Percentiles rank a stretch among this genome's conserved stretches.
Conservation (phyloP, 2,329 filamentous ascomycete species). For the Verticillium dahliae region DNA sequence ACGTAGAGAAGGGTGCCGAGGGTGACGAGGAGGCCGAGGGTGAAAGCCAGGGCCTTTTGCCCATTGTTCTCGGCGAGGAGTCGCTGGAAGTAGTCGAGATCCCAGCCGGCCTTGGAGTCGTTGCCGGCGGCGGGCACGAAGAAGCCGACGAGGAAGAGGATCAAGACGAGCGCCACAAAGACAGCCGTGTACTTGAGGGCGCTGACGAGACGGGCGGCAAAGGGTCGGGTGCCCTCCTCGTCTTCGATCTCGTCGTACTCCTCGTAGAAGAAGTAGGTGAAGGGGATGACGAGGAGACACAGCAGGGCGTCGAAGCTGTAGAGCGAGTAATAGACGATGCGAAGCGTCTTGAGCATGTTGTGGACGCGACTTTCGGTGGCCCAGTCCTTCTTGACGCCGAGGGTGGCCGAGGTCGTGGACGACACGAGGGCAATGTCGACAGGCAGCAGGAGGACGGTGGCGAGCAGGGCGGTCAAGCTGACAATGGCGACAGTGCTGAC, state of each 20-base stretch:
- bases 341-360: conserved; percentile 71
- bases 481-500: conserved; percentile 83
- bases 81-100: conserved; percentile 87
- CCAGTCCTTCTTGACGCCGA: conserved; percentile 89
- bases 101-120: conserved; percentile 58
- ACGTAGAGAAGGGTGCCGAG: conserved; percentile 81
- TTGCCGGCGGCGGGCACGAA: conserved; percentile 78
- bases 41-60: conserved; percentile 87
- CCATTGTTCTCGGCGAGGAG: conserved; percentile 81
- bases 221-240: conserved; percentile 64
- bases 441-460: conserved; percentile 85
- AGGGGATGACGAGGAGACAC: conserved; percentile 84
- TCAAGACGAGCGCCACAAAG: conserved; percentile 72
- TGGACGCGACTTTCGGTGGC: conserved; percentile 76
- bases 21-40: conserved; percentile 79
- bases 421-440: conserved; percentile 95
- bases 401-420: conserved; percentile 68
- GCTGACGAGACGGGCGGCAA: conserved; percentile 67
- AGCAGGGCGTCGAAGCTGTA: conserved; percentile 89
- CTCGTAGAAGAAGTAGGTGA: conserved; percentile 97
- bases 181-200: conserved; percentile 85
- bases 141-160: conserved; percentile 87
- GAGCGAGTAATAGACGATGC: conserved; percentile 84
- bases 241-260: conserved; percentile 90
- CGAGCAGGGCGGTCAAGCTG: conserved; percentile 79